Evolutionary conservation across 2,329 filamentous ascomycete genomes (phyloP).

Genomic region (Chaetomiaceae sp.): DNA sequence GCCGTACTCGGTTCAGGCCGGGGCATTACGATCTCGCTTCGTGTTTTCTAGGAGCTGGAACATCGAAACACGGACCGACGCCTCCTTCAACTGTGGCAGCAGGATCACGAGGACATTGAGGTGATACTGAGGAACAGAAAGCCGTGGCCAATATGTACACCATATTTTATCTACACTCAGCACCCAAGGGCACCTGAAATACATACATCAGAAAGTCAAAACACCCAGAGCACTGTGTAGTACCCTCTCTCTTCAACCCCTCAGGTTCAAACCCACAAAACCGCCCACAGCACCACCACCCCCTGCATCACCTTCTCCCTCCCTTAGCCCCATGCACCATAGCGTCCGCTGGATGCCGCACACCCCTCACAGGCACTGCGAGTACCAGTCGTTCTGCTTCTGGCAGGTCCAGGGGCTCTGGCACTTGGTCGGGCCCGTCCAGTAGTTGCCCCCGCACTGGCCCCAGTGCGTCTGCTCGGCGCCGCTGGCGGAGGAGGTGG

Average conservation of each 20-base stretch:
- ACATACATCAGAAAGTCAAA: not conserved
- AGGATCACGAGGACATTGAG: no score
- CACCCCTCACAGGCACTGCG: slow-evolving; percentile 28
- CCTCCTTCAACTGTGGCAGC: no score
- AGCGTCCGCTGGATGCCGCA: no score
- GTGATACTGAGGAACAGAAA: no score
- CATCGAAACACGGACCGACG: no score
- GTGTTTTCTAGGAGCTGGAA: no score
- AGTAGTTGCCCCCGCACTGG: slow-evolving; percentile 31
- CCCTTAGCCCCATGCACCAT: not conserved
- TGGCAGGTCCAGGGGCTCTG: slow-evolving; percentile 30
- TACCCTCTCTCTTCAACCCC: not conserved
- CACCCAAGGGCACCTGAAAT: not conserved
- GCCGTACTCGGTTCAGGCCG: no score
- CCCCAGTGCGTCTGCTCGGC: slow-evolving; percentile 25
- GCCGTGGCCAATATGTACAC: not conserved
- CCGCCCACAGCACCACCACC: not conserved
- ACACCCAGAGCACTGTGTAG: not conserved
- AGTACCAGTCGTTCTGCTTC: slow-evolving; percentile 30
- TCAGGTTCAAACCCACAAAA: not conserved
- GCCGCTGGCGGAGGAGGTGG: slow-evolving; percentile 5
- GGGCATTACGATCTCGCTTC: no score
- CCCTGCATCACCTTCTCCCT: not conserved
- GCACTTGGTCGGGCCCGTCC: slow-evolving; percentile 29
- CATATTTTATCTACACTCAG: not conserved